Percentiles rank a stretch among this genome's conserved stretches.
These are phyloP conservation scores for Metschnikowia continentalis DNA, from an alignment of 805 yeast genomes.

Conservation along the genomic window DNA sequence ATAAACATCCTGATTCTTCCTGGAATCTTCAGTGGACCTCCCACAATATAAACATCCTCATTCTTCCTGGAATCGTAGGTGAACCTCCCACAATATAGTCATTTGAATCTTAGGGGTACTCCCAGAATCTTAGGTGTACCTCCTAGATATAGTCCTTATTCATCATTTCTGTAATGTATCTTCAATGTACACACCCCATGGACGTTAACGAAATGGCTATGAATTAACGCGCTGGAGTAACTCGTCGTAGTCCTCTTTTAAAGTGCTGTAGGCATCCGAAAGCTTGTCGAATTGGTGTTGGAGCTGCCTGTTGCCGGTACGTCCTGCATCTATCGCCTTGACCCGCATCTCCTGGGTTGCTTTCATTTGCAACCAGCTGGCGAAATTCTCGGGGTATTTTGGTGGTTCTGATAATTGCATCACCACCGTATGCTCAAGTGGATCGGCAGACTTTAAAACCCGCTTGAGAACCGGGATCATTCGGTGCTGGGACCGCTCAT, in stretches of 20 bases:
- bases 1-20: too few relatives aligned
- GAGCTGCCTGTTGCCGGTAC: conserved; percentile 23
- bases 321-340: conserved; percentile 16
- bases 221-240: conserved; percentile 26
- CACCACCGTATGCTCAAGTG: conserved; percentile 42
- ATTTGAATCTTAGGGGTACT: too few relatives aligned
- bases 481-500: conserved; percentile 38
- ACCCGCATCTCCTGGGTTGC: conserved; percentile 51
- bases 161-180: too few relatives aligned
- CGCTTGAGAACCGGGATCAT: conserved; percentile 65
- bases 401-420: conserved; percentile 30
- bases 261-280: conserved; percentile 55
- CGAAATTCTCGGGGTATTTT: conserved; percentile 35
- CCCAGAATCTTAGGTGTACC: too few relatives aligned
- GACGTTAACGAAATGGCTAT: too few relatives aligned
- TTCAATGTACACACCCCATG: too few relatives aligned
- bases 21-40: too few relatives aligned
- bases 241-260: conserved; percentile 58
- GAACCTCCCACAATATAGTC: too few relatives aligned
- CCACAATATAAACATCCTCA: too few relatives aligned
- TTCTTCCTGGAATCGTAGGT: too few relatives aligned
- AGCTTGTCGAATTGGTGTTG: conserved; percentile 46
- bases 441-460: conserved; percentile 41
- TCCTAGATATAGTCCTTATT: too few relatives aligned
- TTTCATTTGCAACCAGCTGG: conserved; percentile 46